phyloP scores from a whole-genome alignment of 768 basidiomycete species.

The Pisolithus marmoratus region DNA sequence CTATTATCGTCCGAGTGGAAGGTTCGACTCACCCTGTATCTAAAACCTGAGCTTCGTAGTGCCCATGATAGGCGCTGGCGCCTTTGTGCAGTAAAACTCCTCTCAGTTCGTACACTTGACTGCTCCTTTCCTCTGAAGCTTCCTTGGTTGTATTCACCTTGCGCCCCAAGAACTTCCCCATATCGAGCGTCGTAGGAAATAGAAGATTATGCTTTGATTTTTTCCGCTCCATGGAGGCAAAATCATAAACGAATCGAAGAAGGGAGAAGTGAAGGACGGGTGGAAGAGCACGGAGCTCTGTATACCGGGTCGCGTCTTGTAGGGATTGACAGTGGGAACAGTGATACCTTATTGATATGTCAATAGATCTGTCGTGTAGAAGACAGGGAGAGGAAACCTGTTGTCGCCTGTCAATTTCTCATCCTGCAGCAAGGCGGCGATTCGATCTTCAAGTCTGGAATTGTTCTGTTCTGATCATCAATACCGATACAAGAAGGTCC shows the following conservation, averaged over 20 bases:
- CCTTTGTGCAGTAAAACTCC: conserved; percentile 90
- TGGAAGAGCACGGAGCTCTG: conserved; percentile 65
- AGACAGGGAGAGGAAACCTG: conserved; percentile 40
- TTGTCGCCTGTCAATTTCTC: conserved; percentile 83
- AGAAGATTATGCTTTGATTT: conserved; percentile 78
- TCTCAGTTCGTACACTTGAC: conserved; percentile 68
- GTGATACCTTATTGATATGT: conserved; percentile 50
- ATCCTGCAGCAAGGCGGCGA: conserved; percentile 56
- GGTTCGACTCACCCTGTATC: conserved; percentile 51
- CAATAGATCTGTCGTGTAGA: background rate
- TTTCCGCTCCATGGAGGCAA: conserved; percentile 70
- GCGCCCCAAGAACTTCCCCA: conserved; percentile 53
- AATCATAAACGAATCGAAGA: conserved; percentile 88
- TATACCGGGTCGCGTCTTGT: conserved; percentile 76
- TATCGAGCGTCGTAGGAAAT: conserved; percentile 73
- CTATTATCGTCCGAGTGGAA: background rate
- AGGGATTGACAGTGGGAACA: conserved; percentile 71
- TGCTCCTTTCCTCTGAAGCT: conserved; percentile 8
- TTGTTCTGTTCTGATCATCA: conserved; percentile 45
- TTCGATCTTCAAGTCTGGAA: conserved; percentile 66
- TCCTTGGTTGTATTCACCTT: conserved; percentile 19
- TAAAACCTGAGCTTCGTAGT: conserved; percentile 83
- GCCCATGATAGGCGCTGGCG: conserved; percentile 85
- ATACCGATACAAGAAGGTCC: background rate
- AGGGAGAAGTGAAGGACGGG: conserved; percentile 89